A percentile compares a stretch with the other conserved stretches of the same genome.
Evolutionary conservation across 2,329 filamentous ascomycete genomes (phyloP).

Genomic region (Fulvia fulva): DNA sequence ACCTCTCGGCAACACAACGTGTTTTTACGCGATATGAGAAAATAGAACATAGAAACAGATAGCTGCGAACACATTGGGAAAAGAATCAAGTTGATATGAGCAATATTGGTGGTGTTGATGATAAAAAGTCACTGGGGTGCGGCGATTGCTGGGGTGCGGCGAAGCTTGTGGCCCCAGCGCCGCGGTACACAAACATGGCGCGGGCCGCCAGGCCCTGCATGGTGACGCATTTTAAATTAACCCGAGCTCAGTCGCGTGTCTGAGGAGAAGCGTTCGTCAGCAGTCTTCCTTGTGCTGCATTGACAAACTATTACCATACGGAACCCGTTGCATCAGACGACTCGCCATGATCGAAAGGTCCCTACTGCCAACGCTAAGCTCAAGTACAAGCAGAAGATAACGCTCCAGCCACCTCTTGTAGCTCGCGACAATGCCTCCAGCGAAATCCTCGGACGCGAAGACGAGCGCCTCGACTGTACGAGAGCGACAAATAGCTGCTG

Average conservation of each 20-base stretch:
- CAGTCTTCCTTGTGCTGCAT: background rate
- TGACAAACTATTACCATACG: background rate
- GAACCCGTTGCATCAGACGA: background rate
- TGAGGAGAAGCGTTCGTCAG: background rate
- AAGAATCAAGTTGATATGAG: no score
- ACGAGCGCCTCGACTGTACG: slow-evolving; percentile 35
- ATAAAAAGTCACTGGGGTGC: no score
- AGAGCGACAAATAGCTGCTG: slow-evolving; percentile 40
- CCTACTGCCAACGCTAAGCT: background rate
- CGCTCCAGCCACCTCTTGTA: background rate
- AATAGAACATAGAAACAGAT: no score
- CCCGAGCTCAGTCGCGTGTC: background rate
- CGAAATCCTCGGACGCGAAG: slow-evolving; percentile 38
- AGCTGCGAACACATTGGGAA: no score
- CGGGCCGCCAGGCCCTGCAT: background rate
- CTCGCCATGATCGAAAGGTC: background rate
- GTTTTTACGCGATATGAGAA: no score
- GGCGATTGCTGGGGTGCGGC: no score
- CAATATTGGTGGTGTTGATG: no score
- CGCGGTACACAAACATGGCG: background rate
- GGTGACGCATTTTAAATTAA: background rate
- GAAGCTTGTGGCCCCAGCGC: background rate
- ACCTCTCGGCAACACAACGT: no score
- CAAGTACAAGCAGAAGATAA: background rate
- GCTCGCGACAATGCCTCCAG: slow-evolving; percentile 23